Evolutionary conservation across 495 filamentous ascomycete genomes (phyloP).

Genomic region (Trichoderma parareesei): DNA sequence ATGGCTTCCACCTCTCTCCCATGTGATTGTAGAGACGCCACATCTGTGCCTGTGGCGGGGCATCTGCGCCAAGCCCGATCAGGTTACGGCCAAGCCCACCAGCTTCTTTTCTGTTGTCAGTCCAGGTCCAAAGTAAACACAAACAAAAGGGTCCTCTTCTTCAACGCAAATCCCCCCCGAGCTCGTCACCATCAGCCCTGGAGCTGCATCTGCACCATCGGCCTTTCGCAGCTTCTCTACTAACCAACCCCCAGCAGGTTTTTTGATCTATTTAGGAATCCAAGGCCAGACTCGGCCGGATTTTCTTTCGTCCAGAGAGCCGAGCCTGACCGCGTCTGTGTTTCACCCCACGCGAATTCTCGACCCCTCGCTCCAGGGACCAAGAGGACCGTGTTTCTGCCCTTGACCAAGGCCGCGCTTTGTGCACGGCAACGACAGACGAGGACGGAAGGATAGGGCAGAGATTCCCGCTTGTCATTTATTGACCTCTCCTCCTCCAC

Average conservation of each 20-base stretch:
- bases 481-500: neutral
- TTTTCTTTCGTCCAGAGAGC: neutral
- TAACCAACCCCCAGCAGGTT: neutral
- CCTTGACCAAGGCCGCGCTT: neutral
- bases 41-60: neutral
- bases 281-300: neutral
- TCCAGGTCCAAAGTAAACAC: conserved; percentile 4
- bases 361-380: conserved; percentile 2
- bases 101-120: neutral
- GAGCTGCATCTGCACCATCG: neutral
- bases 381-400: neutral
- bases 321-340: conserved; percentile 5
- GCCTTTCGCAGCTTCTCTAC: neutral
- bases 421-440: neutral
- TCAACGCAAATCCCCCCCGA: neutral
- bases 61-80: neutral
- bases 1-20: neutral
- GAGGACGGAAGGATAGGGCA: neutral
- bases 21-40: neutral
- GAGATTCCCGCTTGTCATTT: neutral
- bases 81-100: neutral
- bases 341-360: conserved; percentile 1
- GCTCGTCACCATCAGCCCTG: conserved; percentile 4
- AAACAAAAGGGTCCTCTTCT: neutral
- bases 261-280: neutral